Base-by-base conservation (phyloP, 345 rosid species). In the Carallia brachiata region DNA sequence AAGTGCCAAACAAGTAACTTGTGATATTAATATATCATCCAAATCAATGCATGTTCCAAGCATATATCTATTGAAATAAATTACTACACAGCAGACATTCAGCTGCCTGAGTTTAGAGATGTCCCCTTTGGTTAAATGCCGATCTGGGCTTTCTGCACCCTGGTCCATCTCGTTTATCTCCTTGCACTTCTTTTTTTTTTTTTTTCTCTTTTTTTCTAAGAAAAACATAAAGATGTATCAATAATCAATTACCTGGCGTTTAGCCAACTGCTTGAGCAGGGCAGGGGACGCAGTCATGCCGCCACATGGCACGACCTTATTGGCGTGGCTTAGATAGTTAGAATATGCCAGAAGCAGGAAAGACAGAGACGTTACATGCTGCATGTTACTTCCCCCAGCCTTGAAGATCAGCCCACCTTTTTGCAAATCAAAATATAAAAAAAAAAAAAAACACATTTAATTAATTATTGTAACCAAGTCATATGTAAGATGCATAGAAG, bases 341-440 rank as follows among this genome's bases (percentile, higher is more conserved):
- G 77, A 77, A 61, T 73, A 73, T 27, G 63, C 74, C 40, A 77
- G 61, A 39, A 77, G 73, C 23, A 77, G 74, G 70, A 77, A 77
- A 31, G 80, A 77, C 66, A 77, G 50, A n/a, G 80, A 77, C 44
- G 80, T 77, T 61, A 77, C 80, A 54, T 77, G 80, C 67, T 77
- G 80, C 80, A 77, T 77, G 77, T 77, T 77, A 73, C 80, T 77
- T 55, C 80, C 80, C 34, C 80, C 80, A 53, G 80, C 77, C 70
- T 77, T 77, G 67, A 77, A 77, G 57, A 77, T 77, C 67, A 77
- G 34, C 37, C 80, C 80, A 44, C 80, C 80, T 72, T 63, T 73
- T 53, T 0, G 18, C 64, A 30, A 65, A 47, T 6, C 28, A 52
- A 62, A 19, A 31, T n/a, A 17, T n/a, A 15, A n/a, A 7, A 9